Evolutionary conservation across 495 filamentous ascomycete genomes (phyloP).

Genomic region (Cetradonia linearis): DNA sequence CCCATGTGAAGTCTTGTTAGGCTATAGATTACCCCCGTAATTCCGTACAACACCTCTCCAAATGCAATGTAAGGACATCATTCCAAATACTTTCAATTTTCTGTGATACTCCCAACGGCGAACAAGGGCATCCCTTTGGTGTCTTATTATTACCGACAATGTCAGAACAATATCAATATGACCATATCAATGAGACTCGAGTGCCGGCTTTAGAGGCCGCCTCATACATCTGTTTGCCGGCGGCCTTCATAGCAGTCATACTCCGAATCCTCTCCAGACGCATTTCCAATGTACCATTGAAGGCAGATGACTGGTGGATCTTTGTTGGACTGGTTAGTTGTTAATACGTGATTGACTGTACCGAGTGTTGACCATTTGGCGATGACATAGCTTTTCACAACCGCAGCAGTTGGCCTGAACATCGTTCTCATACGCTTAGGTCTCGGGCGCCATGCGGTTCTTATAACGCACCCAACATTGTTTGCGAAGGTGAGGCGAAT

Average conservation of each 20-base stretch:
- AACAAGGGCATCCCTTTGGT: background rate
- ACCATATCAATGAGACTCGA: conserved; percentile 4
- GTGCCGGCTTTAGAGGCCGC: background rate
- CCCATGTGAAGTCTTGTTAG: too few relatives aligned
- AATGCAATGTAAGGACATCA: too few relatives aligned
- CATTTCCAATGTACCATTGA: background rate
- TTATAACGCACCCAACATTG: background rate
- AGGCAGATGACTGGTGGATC: conserved; percentile 9
- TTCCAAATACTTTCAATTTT: background rate
- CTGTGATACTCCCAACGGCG: background rate
- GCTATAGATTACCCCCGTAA: too few relatives aligned
- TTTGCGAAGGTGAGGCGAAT: conserved; percentile 1
- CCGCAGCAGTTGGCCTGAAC: background rate
- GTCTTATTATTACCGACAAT: background rate
- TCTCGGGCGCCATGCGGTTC: conserved; percentile 2
- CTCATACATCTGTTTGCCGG: background rate
- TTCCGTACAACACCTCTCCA: too few relatives aligned
- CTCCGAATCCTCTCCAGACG: background rate
- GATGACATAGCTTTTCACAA: conserved; percentile 5
- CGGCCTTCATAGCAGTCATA: background rate
- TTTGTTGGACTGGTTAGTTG: conserved; percentile 4
- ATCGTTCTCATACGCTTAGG: background rate
- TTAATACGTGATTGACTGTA: too few relatives aligned
- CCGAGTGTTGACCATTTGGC: background rate
- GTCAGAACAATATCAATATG: conserved; percentile 1